Evolutionary conservation across 129 eudicot genomes (phyloP).

Genomic region (Logfia minima): DNA sequence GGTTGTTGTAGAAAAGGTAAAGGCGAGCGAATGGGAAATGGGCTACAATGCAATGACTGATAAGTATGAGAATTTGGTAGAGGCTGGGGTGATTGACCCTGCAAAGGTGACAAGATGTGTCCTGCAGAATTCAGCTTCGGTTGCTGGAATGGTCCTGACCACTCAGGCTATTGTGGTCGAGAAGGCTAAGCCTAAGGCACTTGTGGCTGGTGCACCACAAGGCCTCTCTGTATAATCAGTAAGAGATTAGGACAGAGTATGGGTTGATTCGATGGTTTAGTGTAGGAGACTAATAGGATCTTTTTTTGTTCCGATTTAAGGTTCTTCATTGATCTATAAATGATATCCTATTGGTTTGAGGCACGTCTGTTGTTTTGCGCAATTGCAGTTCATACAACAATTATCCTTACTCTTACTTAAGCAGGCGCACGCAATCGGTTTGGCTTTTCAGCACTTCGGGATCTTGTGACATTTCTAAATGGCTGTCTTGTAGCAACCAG

Average conservation of each 20-base stretch:
- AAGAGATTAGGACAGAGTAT: neutral
- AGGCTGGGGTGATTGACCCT: constrained; percentile 89
- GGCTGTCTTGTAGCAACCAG: no score
- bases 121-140: constrained; percentile 88
- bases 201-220: constrained; percentile 51
- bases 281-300: constrained; percentile 8
- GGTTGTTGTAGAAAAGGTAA: constrained; percentile 92
- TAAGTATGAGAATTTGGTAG: constrained; percentile 71
- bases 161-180: constrained; percentile 98
- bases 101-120: constrained; percentile 96
- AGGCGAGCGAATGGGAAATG: constrained; percentile 75
- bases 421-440: no score
- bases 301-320: constrained; percentile 26
- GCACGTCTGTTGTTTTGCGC: neutral
- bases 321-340: neutral
- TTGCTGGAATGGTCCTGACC: constrained; percentile 96
- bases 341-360: neutral
- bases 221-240: constrained; percentile 50
- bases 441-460: no score
- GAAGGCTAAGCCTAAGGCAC: constrained; percentile 64
- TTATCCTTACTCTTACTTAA: neutral
- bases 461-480: no score
- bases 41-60: constrained; percentile 96
- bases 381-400: neutral
- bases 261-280: neutral